Base-by-base conservation (phyloP, 306 rosid genomes). In the Prunus salicina region DNA sequence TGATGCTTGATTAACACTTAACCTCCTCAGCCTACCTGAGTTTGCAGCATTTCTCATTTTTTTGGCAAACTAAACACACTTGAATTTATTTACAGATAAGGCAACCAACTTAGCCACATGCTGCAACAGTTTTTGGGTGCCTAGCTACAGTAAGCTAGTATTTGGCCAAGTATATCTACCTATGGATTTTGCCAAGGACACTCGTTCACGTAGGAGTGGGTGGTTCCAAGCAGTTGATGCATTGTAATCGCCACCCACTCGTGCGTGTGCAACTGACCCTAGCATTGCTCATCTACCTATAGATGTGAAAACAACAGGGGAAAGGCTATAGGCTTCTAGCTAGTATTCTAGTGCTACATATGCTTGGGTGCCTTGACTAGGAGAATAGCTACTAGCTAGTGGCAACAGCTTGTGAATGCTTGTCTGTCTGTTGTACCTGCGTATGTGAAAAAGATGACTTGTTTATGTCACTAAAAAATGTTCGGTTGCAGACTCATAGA, bases 401-500 rank as follows among this genome's bases (percentile, higher is more conserved):
- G 79, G 80, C 69, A 75, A 64, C 5, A 76, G 62, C 84, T 51
- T 72, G 72, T 75, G 38, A 52, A 32, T 76, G 19, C 8, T n/a
- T 66, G 76, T 79, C 69, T 74, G 66, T 79, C 75, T 34, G 24
- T 47, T 76, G 68, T 84, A 73, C 24, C 20, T 67, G 20, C 2
- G 38, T 57, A 6, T 22, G 46, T 56, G 24, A 65, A 68, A 82
- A 80, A 80, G 91, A 84, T 84, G 84, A 71, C 75, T 80, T 80
- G 91, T 85, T 83, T 84, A 8, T 83, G 84, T 84, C 87, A 87
- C 85, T 65, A 41, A 63, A 70, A 70, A 64, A 83, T 68, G 67
- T 85, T 83, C 65, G 79, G 86, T 85, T 84, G 82, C 87, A 77
- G 75, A 80, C 14, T 5, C 4, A 43, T 79, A 79, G 89, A 82